Evolutionary conservation across 495 filamentous ascomycete genomes (phyloP).

Genomic region (Schizothecium vesticola): DNA sequence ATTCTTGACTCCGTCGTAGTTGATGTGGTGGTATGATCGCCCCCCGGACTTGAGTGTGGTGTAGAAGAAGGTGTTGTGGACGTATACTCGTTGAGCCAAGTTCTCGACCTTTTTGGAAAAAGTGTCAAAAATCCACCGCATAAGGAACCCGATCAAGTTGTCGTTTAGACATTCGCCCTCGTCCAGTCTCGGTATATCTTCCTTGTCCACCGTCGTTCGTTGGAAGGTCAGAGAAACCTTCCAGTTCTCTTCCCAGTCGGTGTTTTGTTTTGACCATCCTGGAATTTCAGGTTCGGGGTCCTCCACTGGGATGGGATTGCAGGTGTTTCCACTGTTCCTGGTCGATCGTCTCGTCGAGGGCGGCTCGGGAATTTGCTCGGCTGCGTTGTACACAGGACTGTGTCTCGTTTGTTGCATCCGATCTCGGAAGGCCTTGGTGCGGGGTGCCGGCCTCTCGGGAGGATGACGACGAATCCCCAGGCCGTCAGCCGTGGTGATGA

Average conservation of each 20-base stretch:
- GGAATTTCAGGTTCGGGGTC: neutral
- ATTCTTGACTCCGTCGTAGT: constrained; percentile 74
- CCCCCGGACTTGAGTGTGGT: constrained; percentile 55
- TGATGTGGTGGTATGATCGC: constrained; percentile 51
- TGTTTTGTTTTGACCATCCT: constrained; percentile 41
- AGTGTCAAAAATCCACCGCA: constrained; percentile 66
- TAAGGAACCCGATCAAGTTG: constrained; percentile 81
- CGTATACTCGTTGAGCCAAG: constrained; percentile 62
- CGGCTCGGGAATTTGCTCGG: neutral
- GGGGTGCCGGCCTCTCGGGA: neutral
- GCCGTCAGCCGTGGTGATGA: neutral
- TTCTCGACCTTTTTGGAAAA: constrained; percentile 51
- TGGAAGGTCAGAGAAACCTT: constrained; percentile 65
- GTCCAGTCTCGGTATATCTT: constrained; percentile 74
- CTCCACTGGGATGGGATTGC: constrained; percentile 2
- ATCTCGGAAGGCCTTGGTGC: neutral
- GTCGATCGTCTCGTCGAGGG: neutral
- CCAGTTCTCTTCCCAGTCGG: constrained; percentile 41
- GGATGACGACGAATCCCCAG: neutral
- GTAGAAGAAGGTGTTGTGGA: constrained; percentile 93
- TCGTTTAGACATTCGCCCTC: constrained; percentile 89
- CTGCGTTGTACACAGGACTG: neutral
- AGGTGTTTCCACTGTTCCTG: neutral
- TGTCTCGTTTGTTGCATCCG: neutral
- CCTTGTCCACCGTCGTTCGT: constrained; percentile 63